These are phyloP conservation scores for Wickerhamiella brachini DNA, from an alignment of 805 yeast species.

Conservation along the genomic window DNA sequence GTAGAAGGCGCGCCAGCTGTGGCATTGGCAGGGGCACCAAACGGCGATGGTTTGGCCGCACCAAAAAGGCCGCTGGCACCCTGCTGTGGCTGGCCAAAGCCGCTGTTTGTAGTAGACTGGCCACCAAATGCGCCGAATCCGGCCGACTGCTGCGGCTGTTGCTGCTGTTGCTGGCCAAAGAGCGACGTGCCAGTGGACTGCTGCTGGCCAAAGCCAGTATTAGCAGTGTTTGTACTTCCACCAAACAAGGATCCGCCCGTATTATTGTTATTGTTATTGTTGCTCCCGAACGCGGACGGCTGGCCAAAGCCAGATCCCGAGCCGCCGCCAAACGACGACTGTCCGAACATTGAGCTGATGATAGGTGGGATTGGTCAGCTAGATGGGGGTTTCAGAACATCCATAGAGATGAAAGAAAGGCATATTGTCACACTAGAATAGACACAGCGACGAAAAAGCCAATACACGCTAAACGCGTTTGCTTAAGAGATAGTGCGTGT, in stretches of 20 bases:
- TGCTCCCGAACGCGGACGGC: conserved; percentile 9
- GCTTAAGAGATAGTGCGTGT: too few relatives aligned
- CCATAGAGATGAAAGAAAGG: too few relatives aligned
- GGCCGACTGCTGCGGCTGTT: neutral
- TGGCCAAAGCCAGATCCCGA: conserved; percentile 12
- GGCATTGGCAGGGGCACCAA: conserved; percentile 12
- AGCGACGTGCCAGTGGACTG: neutral
- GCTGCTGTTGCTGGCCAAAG: conserved; percentile 2
- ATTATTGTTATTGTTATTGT: conserved; percentile 9
- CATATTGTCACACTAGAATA: too few relatives aligned
- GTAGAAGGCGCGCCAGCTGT: conserved; percentile 18
- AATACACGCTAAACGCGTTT: too few relatives aligned
- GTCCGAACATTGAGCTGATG: conserved; percentile 6
- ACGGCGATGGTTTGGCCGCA: conserved; percentile 7
- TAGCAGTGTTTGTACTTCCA: neutral
- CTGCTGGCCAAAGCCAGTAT: conserved; percentile 2
- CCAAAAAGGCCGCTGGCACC: conserved; percentile 12
- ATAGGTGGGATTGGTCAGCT: neutral
- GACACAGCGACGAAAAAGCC: too few relatives aligned
- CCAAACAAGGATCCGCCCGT: conserved; percentile 8
- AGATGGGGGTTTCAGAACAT: too few relatives aligned
- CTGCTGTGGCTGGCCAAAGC: conserved; percentile 7
- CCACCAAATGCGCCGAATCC: neutral
- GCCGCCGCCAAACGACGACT: conserved; percentile 4
- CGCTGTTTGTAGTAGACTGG: neutral